These are phyloP conservation scores for Suillus ampliporus DNA, from an alignment of 768 basidiomycete genomes.

Conservation along the genomic window DNA sequence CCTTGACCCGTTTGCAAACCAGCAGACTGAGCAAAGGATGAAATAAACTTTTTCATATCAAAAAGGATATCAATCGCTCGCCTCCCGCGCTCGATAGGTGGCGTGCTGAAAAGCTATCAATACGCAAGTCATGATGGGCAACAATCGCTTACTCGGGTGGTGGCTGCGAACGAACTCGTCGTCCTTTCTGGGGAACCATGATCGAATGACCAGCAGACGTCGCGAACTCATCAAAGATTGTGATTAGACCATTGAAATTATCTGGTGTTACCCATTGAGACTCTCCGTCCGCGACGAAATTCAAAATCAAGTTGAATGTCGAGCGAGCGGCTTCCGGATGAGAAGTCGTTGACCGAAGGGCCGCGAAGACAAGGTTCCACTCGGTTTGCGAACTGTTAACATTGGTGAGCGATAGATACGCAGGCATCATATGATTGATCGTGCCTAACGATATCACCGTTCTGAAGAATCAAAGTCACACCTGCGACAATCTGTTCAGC, in stretches of 20 bases:
- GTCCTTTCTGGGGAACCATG: constrained; percentile 58
- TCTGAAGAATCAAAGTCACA: constrained; percentile 76
- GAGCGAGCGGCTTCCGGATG: constrained; percentile 87
- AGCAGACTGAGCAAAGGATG: constrained; percentile 58
- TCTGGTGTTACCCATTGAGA: constrained; percentile 70
- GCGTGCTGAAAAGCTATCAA: constrained; percentile 55
- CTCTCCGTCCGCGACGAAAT: constrained; percentile 66
- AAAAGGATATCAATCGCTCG: constrained; percentile 83
- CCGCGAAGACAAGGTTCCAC: constrained; percentile 91
- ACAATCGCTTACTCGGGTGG: constrained; percentile 52
- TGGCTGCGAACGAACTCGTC: constrained; percentile 55
- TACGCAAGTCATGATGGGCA: neutral
- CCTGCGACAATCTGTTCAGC: constrained; percentile 93
- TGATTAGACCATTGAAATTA: constrained; percentile 80
- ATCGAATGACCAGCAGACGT: constrained; percentile 69
- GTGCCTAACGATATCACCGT: constrained; percentile 71
- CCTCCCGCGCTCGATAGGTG: constrained; percentile 78
- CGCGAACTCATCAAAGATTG: constrained; percentile 87
- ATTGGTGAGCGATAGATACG: constrained; percentile 14
- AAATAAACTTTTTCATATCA: constrained; percentile 70
- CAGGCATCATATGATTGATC: neutral
- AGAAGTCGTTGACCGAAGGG: constrained; percentile 83
- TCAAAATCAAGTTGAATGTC: constrained; percentile 79
- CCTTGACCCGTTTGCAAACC: constrained; percentile 42
- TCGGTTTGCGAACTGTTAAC: constrained; percentile 82